Conservation (phyloP, 768 basidiomycete species). For the Russula abietina region DNA sequence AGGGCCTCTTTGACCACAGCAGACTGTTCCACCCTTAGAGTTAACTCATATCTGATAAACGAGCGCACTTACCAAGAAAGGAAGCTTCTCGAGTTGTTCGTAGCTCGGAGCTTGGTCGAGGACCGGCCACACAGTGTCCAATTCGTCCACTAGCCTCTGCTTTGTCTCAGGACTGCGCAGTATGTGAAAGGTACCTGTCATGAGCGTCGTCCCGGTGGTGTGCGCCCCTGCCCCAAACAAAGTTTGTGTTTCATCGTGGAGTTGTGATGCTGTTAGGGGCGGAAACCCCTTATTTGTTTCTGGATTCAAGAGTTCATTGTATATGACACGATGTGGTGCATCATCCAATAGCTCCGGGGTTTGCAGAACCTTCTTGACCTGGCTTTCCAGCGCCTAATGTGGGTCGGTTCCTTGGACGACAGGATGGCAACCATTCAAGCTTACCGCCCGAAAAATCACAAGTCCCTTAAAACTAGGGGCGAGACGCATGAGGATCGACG, state of each 20-base stretch:
- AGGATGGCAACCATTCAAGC: background rate
- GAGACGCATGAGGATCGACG: background rate
- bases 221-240: conserved; percentile 14
- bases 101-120: conserved; percentile 7
- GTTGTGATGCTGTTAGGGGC: background rate
- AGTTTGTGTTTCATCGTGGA: conserved; percentile 6
- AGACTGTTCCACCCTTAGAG: conserved; percentile 1
- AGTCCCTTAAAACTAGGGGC: conserved; percentile 1
- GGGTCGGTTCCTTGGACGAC: background rate
- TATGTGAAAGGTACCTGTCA: conserved; percentile 6
- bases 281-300: conserved; percentile 5
- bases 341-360: conserved; percentile 6
- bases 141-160: conserved; percentile 3
- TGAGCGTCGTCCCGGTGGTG: conserved; percentile 8
- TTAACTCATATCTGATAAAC: background rate
- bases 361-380: conserved; percentile 1
- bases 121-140: conserved; percentile 5
- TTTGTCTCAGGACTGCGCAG: conserved; percentile 8
- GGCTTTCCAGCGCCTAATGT: background rate
- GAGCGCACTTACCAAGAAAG: conserved; percentile 7
- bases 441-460: background rate
- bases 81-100: conserved; percentile 17
- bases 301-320: conserved; percentile 10
- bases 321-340: conserved; percentile 15
- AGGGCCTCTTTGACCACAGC: conserved; percentile 17